Evolutionary conservation across 371 early-diverging fungal species (phyloP).

Genomic region (Lichtheimia hyalospora): DNA sequence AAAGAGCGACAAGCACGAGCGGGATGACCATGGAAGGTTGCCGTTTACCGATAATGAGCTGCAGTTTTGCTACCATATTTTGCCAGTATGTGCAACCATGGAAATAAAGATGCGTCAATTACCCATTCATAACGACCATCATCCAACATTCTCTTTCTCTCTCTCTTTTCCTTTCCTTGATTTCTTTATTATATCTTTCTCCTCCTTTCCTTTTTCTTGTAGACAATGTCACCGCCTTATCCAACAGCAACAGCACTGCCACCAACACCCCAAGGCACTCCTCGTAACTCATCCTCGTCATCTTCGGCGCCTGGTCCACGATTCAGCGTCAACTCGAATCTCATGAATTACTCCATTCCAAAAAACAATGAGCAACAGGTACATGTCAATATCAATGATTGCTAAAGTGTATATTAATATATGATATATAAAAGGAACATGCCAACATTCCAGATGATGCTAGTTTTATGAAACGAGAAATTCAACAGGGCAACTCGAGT

Average conservation of each 20-base stretch:
- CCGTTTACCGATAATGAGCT: too few relatives aligned
- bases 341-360: constrained; percentile 58
- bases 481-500: constrained; percentile 41
- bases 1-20: too few relatives aligned
- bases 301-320: constrained; percentile 20
- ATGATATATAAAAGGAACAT: too few relatives aligned
- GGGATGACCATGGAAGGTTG: too few relatives aligned
- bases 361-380: constrained; percentile 22
- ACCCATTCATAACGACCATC: constrained; percentile 1
- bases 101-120: too few relatives aligned
- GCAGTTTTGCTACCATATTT: too few relatives aligned
- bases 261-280: constrained; percentile 15
- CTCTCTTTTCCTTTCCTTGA: neutral
- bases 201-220: neutral
- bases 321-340: constrained; percentile 49
- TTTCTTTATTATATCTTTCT: neutral
- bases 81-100: too few relatives aligned
- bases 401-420: too few relatives aligned
- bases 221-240: neutral
- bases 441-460: constrained; percentile 1
- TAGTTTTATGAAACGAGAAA: constrained; percentile 20
- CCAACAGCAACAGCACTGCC: neutral
- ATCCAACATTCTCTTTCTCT: neutral
- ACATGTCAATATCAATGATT: too few relatives aligned
- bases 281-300: constrained; percentile 13